Conservation (phyloP, 495 filamentous ascomycete species). For the Hypoxylon intermedium region DNA sequence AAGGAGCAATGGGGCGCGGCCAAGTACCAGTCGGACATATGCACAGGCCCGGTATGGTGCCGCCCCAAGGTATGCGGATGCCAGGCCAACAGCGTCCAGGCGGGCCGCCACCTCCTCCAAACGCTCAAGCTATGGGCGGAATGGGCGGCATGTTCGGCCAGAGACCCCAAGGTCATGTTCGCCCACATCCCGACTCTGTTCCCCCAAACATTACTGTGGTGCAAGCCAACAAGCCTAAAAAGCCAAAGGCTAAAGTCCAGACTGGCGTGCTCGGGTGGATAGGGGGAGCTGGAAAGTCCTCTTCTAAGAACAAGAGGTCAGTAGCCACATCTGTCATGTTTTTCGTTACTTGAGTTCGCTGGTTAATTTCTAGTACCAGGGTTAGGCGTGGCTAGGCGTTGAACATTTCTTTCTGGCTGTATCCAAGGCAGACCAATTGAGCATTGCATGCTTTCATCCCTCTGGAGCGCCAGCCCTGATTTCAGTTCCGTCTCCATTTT, state of each 20-base stretch:
- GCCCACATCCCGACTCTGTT: too few relatives aligned
- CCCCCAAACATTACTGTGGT: conserved; percentile 12
- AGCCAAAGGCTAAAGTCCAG: conserved; percentile 39
- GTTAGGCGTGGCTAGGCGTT: conserved; percentile 25
- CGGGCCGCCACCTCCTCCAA: conserved; percentile 17
- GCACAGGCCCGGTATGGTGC: neutral
- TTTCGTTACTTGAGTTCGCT: conserved; percentile 23
- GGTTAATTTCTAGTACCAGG: neutral
- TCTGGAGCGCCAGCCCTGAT: conserved; percentile 5
- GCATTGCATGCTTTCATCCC: conserved; percentile 1
- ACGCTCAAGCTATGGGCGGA: conserved; percentile 1
- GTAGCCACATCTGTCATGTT: conserved; percentile 2
- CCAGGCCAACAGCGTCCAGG: conserved; percentile 3
- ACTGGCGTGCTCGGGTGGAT: conserved; percentile 50
- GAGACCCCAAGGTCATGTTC: too few relatives aligned
- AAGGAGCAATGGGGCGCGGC: conserved; percentile 14
- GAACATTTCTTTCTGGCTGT: neutral
- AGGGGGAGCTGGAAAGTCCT: conserved; percentile 35
- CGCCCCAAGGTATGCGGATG: neutral
- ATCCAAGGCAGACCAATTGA: neutral
- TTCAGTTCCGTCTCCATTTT: conserved; percentile 28
- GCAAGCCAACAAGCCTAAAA: conserved; percentile 35
- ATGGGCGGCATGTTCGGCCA: conserved; percentile 10
- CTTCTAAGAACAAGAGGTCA: conserved; percentile 42
- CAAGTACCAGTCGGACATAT: conserved; percentile 13